These are phyloP conservation scores for Canna indica DNA, from an alignment of 176 grass and related monocot species.

Conservation along the genomic window DNA sequence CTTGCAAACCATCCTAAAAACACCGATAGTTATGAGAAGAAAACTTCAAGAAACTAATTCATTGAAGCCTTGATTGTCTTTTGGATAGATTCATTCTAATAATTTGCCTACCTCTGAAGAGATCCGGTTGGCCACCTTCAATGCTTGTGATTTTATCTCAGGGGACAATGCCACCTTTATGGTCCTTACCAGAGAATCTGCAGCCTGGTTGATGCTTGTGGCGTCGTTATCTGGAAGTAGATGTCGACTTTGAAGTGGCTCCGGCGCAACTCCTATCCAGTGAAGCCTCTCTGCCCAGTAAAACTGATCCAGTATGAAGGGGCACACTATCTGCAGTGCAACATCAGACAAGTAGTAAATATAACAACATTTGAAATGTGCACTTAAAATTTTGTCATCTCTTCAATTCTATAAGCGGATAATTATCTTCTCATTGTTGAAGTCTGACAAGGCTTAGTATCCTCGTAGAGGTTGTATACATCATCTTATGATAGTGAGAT, in stretches of 20 bases:
- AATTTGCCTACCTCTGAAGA: conserved; percentile 46
- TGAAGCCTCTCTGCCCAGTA: conserved; percentile 86
- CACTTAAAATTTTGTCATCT: background rate
- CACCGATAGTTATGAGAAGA: background rate
- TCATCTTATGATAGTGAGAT: background rate
- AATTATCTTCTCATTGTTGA: background rate
- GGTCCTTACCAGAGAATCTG: conserved; percentile 41
- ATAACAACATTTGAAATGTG: background rate
- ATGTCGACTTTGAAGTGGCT: conserved; percentile 44
- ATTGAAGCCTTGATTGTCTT: background rate
- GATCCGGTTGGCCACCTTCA: conserved; percentile 43
- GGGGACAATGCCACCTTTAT: conserved; percentile 42
- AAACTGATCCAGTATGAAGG: conserved; percentile 84
- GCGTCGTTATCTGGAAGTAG: conserved; percentile 40
- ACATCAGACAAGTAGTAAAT: background rate
- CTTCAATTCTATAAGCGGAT: background rate
- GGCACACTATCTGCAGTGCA: conserved; percentile 50
- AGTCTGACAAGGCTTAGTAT: background rate
- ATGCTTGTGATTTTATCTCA: conserved; percentile 51
- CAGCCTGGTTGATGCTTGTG: conserved; percentile 25
- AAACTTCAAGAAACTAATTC: background rate
- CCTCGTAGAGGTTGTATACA: background rate
- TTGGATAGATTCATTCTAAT: background rate
- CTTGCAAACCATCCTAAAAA: conserved; percentile 11
- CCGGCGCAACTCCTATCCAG: conserved; percentile 57